These are phyloP conservation scores for Buxus sempervirens DNA, from an alignment of 164 flowering plant genomes.

Conservation along the genomic window DNA sequence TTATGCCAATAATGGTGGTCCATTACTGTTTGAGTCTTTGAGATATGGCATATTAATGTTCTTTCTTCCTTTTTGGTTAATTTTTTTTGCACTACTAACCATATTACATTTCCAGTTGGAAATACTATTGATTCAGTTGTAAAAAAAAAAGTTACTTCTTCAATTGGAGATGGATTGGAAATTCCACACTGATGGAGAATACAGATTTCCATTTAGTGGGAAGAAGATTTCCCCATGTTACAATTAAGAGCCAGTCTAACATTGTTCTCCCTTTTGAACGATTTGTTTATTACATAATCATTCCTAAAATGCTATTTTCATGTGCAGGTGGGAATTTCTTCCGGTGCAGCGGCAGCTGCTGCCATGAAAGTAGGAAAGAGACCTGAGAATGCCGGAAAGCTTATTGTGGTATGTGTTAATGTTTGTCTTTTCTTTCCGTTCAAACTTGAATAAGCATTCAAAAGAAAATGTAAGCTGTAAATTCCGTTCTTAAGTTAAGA, in stretches of 20 bases:
- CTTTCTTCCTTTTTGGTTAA: too few species aligned
- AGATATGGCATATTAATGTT: too few species aligned
- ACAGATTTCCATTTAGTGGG: too few species aligned
- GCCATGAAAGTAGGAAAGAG: slow-evolving; percentile 77
- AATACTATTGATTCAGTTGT: too few species aligned
- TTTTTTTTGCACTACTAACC: too few species aligned
- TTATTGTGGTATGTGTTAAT: slow-evolving; percentile 59
- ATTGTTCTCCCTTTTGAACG: neutral
- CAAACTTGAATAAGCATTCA: neutral
- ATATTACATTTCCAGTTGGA: too few species aligned
- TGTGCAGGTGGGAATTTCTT: slow-evolving; percentile 87
- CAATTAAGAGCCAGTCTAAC: too few species aligned
- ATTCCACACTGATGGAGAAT: neutral
- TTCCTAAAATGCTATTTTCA: slow-evolving; percentile 1
- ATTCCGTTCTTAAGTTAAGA: neutral
- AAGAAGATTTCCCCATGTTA: too few species aligned
- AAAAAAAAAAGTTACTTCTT: too few species aligned
- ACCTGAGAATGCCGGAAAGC: slow-evolving; percentile 94
- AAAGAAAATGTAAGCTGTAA: too few species aligned
- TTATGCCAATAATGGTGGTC: too few species aligned
- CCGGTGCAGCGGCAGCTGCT: slow-evolving; percentile 92
- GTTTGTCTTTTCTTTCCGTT: neutral
- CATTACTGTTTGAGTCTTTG: too few species aligned
- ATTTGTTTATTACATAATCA: neutral
- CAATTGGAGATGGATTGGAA: neutral